These are phyloP conservation scores for Waltergamsia citrina DNA, from an alignment of 2,329 filamentous ascomycete genomes.

Conservation along the genomic window DNA sequence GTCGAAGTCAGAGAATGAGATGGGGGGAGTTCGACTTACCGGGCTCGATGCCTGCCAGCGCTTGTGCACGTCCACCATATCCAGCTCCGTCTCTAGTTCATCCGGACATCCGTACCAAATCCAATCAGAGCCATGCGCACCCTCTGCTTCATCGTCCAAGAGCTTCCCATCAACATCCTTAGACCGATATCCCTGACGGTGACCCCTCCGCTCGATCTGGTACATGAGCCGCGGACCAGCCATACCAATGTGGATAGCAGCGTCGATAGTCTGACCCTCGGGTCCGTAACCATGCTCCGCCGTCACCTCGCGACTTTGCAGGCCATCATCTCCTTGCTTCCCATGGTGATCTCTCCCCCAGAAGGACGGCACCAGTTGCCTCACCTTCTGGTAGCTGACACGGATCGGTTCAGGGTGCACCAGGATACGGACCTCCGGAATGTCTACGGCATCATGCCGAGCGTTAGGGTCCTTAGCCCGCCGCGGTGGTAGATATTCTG, in stretches of 20 bases:
- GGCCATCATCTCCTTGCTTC: constrained; percentile 18
- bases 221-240: constrained; percentile 57
- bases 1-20: background rate
- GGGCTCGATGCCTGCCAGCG: constrained; percentile 44
- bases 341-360: constrained; percentile 33
- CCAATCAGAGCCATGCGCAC: constrained; percentile 36
- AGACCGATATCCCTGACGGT: constrained; percentile 62
- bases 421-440: constrained; percentile 35
- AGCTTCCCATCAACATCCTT: constrained; percentile 59
- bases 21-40: constrained; percentile 24
- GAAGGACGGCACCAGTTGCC: constrained; percentile 52
- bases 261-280: constrained; percentile 33
- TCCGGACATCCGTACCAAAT: constrained; percentile 44
- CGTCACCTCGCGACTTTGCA: background rate
- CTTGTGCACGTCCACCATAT: constrained; percentile 44
- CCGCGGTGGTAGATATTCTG: constrained; percentile 48
- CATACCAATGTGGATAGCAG: constrained; percentile 74
- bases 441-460: constrained; percentile 13
- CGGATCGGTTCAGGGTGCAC: constrained; percentile 58
- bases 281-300: background rate
- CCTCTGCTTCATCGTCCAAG: constrained; percentile 42
- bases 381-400: constrained; percentile 62
- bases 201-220: constrained; percentile 59
- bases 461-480: constrained; percentile 28
- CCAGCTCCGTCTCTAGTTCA: constrained; percentile 47